A percentile compares a stretch with the other conserved stretches of the same genome.
Evolutionary conservation across 202 grass and related monocot species (phyloP).

Genomic region (Carex sylvatica): DNA sequence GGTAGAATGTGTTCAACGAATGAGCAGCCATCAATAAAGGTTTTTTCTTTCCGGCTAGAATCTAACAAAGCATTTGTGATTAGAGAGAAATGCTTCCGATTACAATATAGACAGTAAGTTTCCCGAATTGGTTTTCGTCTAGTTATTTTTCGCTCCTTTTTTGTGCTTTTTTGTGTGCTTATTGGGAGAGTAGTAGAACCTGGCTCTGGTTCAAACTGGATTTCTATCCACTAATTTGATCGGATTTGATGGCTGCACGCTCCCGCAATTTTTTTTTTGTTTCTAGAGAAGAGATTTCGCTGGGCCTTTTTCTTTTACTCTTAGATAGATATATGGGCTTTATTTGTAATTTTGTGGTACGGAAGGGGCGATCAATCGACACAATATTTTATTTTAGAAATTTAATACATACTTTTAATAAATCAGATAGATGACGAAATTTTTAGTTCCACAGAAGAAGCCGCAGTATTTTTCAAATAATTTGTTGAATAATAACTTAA

Average conservation of each 20-base stretch:
- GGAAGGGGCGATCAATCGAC: too few relatives aligned
- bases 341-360: too few relatives aligned
- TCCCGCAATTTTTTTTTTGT: not conserved
- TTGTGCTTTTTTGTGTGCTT: slow-evolving; percentile 6
- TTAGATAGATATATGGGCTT: too few relatives aligned
- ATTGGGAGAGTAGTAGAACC: not conserved
- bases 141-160: not conserved
- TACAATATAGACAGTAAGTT: not conserved
- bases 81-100: not conserved
- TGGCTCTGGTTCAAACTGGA: slow-evolving; percentile 26
- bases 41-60: not conserved
- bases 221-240: slow-evolving; percentile 26
- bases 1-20: slow-evolving; percentile 17
- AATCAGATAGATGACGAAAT: too few relatives aligned
- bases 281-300: too few relatives aligned
- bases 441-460: too few relatives aligned
- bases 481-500: too few relatives aligned
- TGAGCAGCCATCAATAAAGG: slow-evolving; percentile 9
- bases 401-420: too few relatives aligned
- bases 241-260: not conserved
- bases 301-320: too few relatives aligned
- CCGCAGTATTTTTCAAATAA: too few relatives aligned
- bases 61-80: slow-evolving; percentile 12
- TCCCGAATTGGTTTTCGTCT: not conserved
- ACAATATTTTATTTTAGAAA: too few relatives aligned